Evolutionary conservation across 441 rosid species (phyloP), one percentile per base, ranked within the genome.

Genomic region (Erodium chrysanthum): DNA sequence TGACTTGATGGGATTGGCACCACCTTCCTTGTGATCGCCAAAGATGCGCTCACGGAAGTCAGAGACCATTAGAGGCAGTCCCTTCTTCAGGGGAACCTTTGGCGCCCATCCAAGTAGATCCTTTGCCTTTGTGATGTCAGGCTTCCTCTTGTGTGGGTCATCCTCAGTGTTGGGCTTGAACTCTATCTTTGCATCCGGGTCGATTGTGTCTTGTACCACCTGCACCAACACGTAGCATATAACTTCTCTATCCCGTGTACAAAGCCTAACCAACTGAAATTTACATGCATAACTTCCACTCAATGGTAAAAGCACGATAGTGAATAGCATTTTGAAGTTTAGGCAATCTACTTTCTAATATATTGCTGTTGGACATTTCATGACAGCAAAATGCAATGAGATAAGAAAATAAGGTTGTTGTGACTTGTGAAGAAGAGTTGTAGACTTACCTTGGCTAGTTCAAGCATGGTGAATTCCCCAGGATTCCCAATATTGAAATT

Each of bases 391-490:
- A 4, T 4, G 31, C 12, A 22, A 54, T 17, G 3, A 22, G 31
- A 20, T n/a, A 18, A 27, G 25, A 7, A 54, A 44, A 11, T 5
- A 61, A 9, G n/a, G 12, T 12, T 56, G 71, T 31, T 5, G 5
- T 9, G 2, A 12, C 61, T 7, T 7, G 9, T 11, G 0, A 14
- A 17, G 21, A 22, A 8, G 11, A 52, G 68, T 18, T 64, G 56
- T 3, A 14, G n/a, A 72, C 77, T 65, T 60, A 90, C 96, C 90
- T 86, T 71, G 59, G 96, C 96, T 54, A 90, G 95, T 75, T 90
- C 96, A 69, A 90, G 84, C 99, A 95, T 95, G 74, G 99, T 95
- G 80, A 95, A 95, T 88, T 95, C 99, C 46, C 99, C 99, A 0
- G 99, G 99, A 76, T 95, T 95, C 17, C 99, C 98, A 37, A 95